Evolutionary conservation across 176 grass and related monocot species (phyloP), one percentile per base, ranked within the genome.

Genomic region (Rhynchospora breviuscula): DNA sequence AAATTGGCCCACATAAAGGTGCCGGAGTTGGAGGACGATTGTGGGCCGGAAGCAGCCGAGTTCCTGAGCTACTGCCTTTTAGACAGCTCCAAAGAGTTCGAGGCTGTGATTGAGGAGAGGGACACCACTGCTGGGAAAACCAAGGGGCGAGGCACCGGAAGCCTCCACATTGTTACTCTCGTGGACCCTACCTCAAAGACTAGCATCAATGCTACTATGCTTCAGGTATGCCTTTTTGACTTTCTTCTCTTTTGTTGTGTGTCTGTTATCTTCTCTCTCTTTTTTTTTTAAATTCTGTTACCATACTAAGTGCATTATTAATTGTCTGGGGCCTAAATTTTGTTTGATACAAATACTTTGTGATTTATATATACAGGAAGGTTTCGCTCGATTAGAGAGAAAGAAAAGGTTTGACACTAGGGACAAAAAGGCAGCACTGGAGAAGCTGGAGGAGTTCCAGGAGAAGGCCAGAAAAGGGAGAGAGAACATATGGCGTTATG

Each of bases 201-300:
- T 59, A 99, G 93, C 77, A 93, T 99, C 66, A 95, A 95, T 85
- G 95, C 95, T 80, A 66, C 87, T 17, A 93, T 98, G 92, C 92
- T 98, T 1, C 90, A 98, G 95, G 95, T 98, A 88, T 85, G 88
- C 67, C 15, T 60, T 70, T 60, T 26, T 53, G n/a, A 18, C 53
- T n/a, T n/a, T n/a, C 17, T 60, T 48, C 84, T 67, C 52, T 78
- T 7, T 43, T 80, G 35, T 40, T 40, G 35, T 40, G 4, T 5
- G 35, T 40, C 35, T 78, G 40, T 13, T 3, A 78, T 88, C 6
- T 85, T 40, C 56, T 23, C 45, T 79, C 14, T 59, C 18, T 7
- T 65, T 40, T 40, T 40, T 40, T 40, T 35, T 35, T 35, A 35
- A 35, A 40, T 40, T 40, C 35, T 40, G 35, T 40, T 40, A 40